Percentiles rank a stretch among this genome's conserved stretches.
Evolutionary conservation across 1,139 yeast species (phyloP).

Genomic region (Magnusiomyces sp.): DNA sequence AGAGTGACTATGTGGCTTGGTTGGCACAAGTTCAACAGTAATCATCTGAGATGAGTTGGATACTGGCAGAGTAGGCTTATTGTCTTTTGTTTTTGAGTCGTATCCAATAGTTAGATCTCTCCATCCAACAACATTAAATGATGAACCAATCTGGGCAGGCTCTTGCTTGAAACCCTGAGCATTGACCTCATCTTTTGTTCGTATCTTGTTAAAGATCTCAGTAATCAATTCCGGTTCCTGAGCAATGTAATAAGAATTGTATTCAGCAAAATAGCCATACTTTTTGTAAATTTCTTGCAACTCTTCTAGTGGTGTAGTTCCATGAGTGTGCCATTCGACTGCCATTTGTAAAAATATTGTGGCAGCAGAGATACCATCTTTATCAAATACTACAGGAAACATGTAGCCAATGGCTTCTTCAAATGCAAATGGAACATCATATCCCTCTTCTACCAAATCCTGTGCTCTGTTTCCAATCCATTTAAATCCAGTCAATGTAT

Average conservation of each 20-base stretch:
- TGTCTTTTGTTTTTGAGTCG: constrained; percentile 56
- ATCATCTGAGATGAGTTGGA: constrained; percentile 81
- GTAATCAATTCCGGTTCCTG: constrained; percentile 45
- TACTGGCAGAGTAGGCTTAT: constrained; percentile 57
- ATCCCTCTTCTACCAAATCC: constrained; percentile 57
- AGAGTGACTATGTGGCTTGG: constrained; percentile 14
- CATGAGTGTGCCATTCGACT: constrained; percentile 38
- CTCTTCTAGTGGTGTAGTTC: constrained; percentile 34
- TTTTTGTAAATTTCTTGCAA: constrained; percentile 50
- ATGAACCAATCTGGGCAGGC: constrained; percentile 42
- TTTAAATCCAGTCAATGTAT: constrained; percentile 90
- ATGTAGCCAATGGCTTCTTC: constrained; percentile 97
- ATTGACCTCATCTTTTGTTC: constrained; percentile 20
- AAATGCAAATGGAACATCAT: constrained; percentile 72
- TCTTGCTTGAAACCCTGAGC: constrained; percentile 13
- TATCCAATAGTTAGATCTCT: constrained; percentile 79
- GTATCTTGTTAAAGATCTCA: constrained; percentile 45
- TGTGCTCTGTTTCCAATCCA: constrained; percentile 94
- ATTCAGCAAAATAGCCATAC: constrained; percentile 76
- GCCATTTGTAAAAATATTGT: constrained; percentile 69
- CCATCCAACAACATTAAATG: constrained; percentile 53
- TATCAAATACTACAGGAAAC: constrained; percentile 82
- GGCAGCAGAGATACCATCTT: constrained; percentile 86
- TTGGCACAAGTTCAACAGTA: constrained; percentile 42
- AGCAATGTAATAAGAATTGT: constrained; percentile 77